These are phyloP conservation scores for Pinus tabuliformis DNA, from an alignment of 75 land plant genomes.

Conservation along the genomic window DNA sequence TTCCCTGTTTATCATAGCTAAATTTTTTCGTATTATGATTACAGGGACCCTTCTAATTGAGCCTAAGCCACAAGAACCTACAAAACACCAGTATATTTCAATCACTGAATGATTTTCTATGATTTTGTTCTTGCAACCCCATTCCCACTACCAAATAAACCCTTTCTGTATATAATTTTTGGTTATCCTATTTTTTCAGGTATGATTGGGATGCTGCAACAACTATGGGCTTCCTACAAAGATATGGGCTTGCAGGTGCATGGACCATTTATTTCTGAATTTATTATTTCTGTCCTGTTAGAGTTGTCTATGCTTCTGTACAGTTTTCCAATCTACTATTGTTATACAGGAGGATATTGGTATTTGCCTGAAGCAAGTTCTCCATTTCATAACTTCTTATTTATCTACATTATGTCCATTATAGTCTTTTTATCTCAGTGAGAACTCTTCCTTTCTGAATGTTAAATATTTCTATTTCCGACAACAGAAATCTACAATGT, in stretches of 20 bases:
- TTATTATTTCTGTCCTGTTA: background rate
- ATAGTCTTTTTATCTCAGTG: no score
- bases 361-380: background rate
- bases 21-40: conserved; percentile 1
- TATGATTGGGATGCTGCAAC: conserved; percentile 99
- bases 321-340: background rate
- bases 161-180: background rate
- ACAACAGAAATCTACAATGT: no score
- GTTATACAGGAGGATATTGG: background rate
- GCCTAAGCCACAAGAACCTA: conserved; percentile 99
- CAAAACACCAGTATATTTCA: conserved; percentile 86
- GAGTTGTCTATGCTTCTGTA: background rate
- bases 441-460: no score
- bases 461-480: no score
- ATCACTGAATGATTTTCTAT: background rate
- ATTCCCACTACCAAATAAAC: background rate
- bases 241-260: conserved; percentile 77
- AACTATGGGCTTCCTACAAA: conserved; percentile 72
- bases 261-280: background rate
- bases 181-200: conserved; percentile 32
- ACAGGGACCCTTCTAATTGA: conserved; percentile 87
- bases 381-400: background rate
- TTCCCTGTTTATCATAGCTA: background rate
- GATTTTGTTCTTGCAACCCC: background rate
- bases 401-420: no score